Base-by-base conservation (phyloP, 1,284 basidiomycete genomes). In the Amylostereum chailletii region DNA sequence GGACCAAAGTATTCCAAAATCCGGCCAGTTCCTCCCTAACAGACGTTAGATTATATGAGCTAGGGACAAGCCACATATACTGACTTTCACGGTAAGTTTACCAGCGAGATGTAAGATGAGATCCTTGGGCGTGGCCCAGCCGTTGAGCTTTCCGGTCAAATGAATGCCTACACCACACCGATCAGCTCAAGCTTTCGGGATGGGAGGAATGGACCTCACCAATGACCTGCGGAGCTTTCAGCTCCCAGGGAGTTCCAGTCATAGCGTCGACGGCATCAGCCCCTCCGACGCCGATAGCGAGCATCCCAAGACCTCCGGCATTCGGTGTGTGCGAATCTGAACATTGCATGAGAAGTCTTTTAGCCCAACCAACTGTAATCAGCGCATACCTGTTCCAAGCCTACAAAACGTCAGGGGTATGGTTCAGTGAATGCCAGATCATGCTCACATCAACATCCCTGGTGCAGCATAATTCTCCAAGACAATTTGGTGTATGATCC, bases 241-340 rank as follows among this genome's bases (percentile, higher is more conserved):
- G 74, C 67, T 99, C 96, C 96, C 96, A 99, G 37, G 95, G 94
- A 19, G 94, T 97, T 53, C 90, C 87, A 6, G 95, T 97, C 84
- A 99, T 89, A 10, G 94, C 96, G 66, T 99, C 96, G 33, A 99
- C 96, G 19, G 96, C 96, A 65, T 99, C 96, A 26, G 96, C 96
- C 53, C 96, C 96, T 57, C 96, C 96, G 29, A 99, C 96, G 54
- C 96, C 96, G 52, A 98, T 98, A 6, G 96, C 96, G 53, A 99
- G 80, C 76, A 95, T 82, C n/a, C 96, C 96, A 49, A 99, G 80
- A 45, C 96, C 96, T 55, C 94, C 94, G 40, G 96, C 96, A 65
- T 99, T 99, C 5, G 96, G 96, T 3, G 96, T 99, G 70, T 99
- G 96, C 33, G 92, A 95, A 69, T 99, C 96, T 79, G 72, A 65